A percentile compares a stretch with the other conserved stretches of the same genome.
phyloP scores from a whole-genome alignment of 768 basidiomycete genomes.

The Podaxis rugospora region DNA sequence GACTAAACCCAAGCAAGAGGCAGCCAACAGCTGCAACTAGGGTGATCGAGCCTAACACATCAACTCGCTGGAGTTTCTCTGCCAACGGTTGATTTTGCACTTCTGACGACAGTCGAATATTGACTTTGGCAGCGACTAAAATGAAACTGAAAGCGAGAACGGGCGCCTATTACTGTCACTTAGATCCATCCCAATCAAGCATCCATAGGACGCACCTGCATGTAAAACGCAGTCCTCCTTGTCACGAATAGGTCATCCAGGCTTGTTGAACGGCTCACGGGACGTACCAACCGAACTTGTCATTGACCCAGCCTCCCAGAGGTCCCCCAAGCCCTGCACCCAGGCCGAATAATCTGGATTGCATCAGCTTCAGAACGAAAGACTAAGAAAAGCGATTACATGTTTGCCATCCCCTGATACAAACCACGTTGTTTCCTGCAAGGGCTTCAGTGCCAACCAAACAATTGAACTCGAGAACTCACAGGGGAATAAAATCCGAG shows the following conservation, averaged over 20 bases:
- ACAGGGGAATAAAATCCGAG: slow-evolving; percentile 88
- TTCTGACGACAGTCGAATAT: slow-evolving; percentile 69
- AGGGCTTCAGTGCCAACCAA: slow-evolving; percentile 7
- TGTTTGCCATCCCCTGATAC: slow-evolving; percentile 89
- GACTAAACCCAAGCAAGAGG: slow-evolving; percentile 70
- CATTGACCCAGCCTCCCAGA: slow-evolving; percentile 81
- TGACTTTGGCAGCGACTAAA: slow-evolving; percentile 72
- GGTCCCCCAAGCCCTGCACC: slow-evolving; percentile 82
- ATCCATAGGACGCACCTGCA: slow-evolving; percentile 54
- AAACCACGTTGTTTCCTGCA: slow-evolving; percentile 78
- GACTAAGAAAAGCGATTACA: slow-evolving; percentile 41
- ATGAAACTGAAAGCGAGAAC: slow-evolving; percentile 66
- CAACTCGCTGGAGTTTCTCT: slow-evolving; percentile 74
- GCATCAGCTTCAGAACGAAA: slow-evolving; percentile 6
- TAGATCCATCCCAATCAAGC: slow-evolving; percentile 8
- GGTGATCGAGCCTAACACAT: slow-evolving; percentile 79
- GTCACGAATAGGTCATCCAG: slow-evolving; percentile 12
- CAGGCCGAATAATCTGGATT: slow-evolving; percentile 69
- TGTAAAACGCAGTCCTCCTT: slow-evolving; percentile 79
- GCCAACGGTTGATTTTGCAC: slow-evolving; percentile 52
- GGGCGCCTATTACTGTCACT: slow-evolving; percentile 52
- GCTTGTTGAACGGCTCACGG: slow-evolving; percentile 5
- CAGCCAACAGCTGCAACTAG: slow-evolving; percentile 68
- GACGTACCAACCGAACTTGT: slow-evolving; percentile 78
- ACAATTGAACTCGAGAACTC: slow-evolving; percentile 26